Evolutionary conservation across 179 eudicot genomes (phyloP).

Genomic region (Beta macrorhiza): DNA sequence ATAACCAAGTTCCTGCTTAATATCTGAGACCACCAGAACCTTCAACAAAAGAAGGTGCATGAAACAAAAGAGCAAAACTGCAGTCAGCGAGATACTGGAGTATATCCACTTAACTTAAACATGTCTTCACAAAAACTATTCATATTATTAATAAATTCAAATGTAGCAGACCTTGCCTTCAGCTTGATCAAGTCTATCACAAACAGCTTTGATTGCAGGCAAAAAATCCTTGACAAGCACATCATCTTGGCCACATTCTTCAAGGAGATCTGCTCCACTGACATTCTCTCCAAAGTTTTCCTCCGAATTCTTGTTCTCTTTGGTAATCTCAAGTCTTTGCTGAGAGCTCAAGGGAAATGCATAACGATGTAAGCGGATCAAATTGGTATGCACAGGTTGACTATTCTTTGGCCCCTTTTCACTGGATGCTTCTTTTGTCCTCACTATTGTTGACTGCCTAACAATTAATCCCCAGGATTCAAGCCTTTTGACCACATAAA

Average conservation of each 20-base stretch:
- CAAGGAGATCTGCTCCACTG: constrained; percentile 36
- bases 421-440: constrained; percentile 57
- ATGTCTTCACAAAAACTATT: constrained; percentile 1
- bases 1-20: constrained; percentile 86
- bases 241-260: constrained; percentile 54
- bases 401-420: constrained; percentile 47
- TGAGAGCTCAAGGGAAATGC: constrained; percentile 77
- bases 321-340: constrained; percentile 83
- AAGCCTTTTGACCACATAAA: constrained; percentile 67
- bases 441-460: constrained; percentile 71
- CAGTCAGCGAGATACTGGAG: constrained; percentile 13
- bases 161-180: constrained; percentile 66
- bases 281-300: constrained; percentile 38
- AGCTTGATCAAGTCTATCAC: constrained; percentile 87
- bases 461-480: constrained; percentile 80
- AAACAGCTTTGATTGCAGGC: constrained; percentile 74
- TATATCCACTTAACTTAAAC: constrained; percentile 4
- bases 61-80: background rate
- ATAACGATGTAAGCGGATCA: constrained; percentile 79
- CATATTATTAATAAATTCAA: constrained; percentile 5
- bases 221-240: constrained; percentile 74
- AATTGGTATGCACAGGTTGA: constrained; percentile 66
- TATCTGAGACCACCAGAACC: constrained; percentile 88
- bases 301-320: constrained; percentile 46
- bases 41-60: constrained; percentile 29